A percentile compares a stretch with the other conserved stretches of the same genome.
Conservation (phyloP, 306 rosid genomes). For the Vigna hirtella region DNA sequence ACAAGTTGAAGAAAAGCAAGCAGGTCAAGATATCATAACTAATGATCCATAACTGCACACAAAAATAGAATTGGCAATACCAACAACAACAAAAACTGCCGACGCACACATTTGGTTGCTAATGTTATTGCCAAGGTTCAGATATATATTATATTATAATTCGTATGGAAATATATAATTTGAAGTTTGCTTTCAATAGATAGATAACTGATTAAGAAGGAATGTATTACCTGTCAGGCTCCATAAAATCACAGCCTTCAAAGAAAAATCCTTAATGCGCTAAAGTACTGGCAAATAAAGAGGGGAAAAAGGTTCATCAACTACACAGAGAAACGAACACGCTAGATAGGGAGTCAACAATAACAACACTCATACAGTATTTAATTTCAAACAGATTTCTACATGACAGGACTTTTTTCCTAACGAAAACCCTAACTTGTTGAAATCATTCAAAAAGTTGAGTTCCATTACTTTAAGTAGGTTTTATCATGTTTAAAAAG, state of each 20-base stretch:
- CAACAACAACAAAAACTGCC: background rate
- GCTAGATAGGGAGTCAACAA: background rate
- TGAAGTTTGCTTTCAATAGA: background rate
- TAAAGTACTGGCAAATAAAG: slow-evolving; percentile 37
- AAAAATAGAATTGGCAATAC: background rate
- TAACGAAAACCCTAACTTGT: slow-evolving; percentile 35
- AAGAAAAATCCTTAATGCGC: slow-evolving; percentile 13
- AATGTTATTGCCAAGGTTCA: slow-evolving; percentile 11
- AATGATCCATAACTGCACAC: background rate
- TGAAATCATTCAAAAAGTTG: slow-evolving; percentile 13
- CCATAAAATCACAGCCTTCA: slow-evolving; percentile 46
- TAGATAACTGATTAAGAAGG: slow-evolving; percentile 23
- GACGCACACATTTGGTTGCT: background rate
- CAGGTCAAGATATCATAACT: slow-evolving; percentile 12
- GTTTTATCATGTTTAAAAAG: background rate
- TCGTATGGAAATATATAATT: background rate
- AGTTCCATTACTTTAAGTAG: background rate
- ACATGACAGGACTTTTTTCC: background rate
- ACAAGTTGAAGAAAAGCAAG: slow-evolving; percentile 1
- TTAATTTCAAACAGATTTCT: slow-evolving; percentile 3
- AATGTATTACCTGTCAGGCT: slow-evolving; percentile 54
- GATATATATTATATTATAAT: background rate
- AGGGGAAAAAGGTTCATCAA: background rate
- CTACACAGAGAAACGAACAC: background rate
- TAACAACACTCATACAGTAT: background rate